phyloP scores from a whole-genome alignment of 768 basidiomycete species.

The Goffeauzyma gilvescens region DNA sequence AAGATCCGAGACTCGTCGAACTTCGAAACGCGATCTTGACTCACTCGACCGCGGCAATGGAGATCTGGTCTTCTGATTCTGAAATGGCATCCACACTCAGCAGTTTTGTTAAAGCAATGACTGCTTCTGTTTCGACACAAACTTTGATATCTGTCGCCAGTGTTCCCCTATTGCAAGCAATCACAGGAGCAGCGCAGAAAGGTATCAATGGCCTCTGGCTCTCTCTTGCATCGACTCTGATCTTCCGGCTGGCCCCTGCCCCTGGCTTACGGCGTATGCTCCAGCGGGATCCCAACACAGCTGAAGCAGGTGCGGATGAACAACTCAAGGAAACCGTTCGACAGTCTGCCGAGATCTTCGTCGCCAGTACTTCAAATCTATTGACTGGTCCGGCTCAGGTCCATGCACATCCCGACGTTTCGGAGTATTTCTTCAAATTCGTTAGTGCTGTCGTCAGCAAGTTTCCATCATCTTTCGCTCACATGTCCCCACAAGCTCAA shows the following conservation, averaged over 20 bases:
- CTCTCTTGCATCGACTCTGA: constrained; percentile 56
- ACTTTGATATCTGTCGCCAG: constrained; percentile 67
- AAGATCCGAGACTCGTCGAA: constrained; percentile 37
- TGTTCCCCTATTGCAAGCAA: constrained; percentile 41
- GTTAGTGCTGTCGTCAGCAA: constrained; percentile 46
- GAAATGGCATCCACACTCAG: constrained; percentile 58
- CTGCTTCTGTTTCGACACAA: constrained; percentile 51
- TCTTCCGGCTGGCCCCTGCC: constrained; percentile 65
- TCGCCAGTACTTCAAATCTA: not conserved
- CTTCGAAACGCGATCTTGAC: constrained; percentile 50
- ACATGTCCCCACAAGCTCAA: constrained; percentile 43
- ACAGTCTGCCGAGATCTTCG: not conserved
- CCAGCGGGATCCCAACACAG: constrained; percentile 5
- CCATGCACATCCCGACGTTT: constrained; percentile 83
- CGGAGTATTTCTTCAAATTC: constrained; percentile 70
- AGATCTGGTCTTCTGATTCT: constrained; percentile 62
- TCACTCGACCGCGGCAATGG: constrained; percentile 44
- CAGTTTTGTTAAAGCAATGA: constrained; percentile 69
- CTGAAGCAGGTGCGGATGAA: constrained; percentile 9
- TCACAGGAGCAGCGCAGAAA: constrained; percentile 22
- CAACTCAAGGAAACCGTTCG: not conserved
- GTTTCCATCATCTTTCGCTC: constrained; percentile 23
- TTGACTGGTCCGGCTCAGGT: too few relatives aligned
- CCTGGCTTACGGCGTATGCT: constrained; percentile 36
- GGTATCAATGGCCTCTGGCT: constrained; percentile 48